These are phyloP conservation scores for Rauvolfia tetraphylla DNA, from an alignment of 257 asterid genomes.

Conservation along the genomic window DNA sequence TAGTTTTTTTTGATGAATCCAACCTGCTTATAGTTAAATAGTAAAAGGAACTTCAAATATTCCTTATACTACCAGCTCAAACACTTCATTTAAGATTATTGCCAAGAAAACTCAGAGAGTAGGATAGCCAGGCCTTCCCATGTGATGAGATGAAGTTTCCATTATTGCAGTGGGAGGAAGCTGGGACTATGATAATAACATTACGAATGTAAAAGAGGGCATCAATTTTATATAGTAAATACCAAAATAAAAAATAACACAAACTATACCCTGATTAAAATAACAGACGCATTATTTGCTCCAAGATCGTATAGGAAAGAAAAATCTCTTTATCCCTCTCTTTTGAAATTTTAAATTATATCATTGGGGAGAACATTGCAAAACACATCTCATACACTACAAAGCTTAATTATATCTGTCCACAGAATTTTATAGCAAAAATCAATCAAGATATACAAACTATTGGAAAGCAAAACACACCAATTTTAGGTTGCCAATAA, in stretches of 20 bases:
- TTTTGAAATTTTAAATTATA: background rate
- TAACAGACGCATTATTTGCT: background rate
- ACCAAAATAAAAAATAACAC: background rate
- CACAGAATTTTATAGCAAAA: background rate
- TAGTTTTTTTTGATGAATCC: too few species aligned
- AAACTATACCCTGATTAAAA: background rate
- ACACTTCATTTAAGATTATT: background rate
- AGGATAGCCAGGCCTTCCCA: background rate
- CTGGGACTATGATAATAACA: background rate
- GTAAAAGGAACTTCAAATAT: constrained; percentile 1
- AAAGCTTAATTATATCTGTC: background rate
- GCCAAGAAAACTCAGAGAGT: background rate
- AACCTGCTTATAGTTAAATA: background rate
- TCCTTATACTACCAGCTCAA: background rate
- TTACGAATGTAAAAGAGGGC: background rate
- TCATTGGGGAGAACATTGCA: background rate
- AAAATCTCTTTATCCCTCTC: background rate
- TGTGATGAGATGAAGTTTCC: background rate
- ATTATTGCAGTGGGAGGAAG: background rate
- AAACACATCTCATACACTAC: background rate
- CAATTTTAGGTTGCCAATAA: background rate
- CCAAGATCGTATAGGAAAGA: background rate
- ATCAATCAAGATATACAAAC: background rate
- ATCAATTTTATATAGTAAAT: background rate
- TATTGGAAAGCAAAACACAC: background rate